A percentile compares a stretch with the other conserved stretches of the same genome.
Evolutionary conservation across 2,329 filamentous ascomycete species (phyloP).

Genomic region (Colletotrichum orchidophilum): DNA sequence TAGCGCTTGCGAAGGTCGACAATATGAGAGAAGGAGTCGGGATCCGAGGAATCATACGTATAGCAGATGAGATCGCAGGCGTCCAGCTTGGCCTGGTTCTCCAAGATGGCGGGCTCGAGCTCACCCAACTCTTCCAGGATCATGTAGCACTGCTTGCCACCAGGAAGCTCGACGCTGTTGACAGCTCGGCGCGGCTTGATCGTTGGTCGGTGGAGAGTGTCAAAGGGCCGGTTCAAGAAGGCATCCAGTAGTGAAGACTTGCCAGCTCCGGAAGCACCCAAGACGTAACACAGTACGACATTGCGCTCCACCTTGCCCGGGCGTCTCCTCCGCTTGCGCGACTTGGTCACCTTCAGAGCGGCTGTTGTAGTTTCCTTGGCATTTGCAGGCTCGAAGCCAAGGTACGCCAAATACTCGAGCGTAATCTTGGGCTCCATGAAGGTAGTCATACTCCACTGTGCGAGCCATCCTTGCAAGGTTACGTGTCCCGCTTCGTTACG

Average conservation of each 20-base stretch:
- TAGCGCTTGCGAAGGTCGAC: slow-evolving; percentile 82
- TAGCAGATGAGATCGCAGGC: slow-evolving; percentile 95
- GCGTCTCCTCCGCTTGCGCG: slow-evolving; percentile 83
- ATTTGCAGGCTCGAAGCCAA: slow-evolving; percentile 88
- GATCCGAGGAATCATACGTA: slow-evolving; percentile 95
- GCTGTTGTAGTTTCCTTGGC: slow-evolving; percentile 80
- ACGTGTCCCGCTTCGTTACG: slow-evolving; percentile 95
- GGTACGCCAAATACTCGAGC: slow-evolving; percentile 92
- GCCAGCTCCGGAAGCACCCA: slow-evolving; percentile 86
- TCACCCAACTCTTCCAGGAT: slow-evolving; percentile 96
- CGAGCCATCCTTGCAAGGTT: slow-evolving; percentile 96
- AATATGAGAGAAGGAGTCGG: slow-evolving; percentile 94
- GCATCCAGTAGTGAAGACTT: slow-evolving; percentile 92
- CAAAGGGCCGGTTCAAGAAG: slow-evolving; percentile 90
- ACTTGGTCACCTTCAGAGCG: slow-evolving; percentile 91
- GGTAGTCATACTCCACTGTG: slow-evolving; percentile 99
- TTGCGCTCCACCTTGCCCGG: slow-evolving; percentile 91
- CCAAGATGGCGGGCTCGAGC: slow-evolving; percentile 91
- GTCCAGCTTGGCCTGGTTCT: slow-evolving; percentile 90
- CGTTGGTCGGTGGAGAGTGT: slow-evolving; percentile 85
- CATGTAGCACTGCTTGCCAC: slow-evolving; percentile 95
- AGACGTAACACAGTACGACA: slow-evolving; percentile 91
- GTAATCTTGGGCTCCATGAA: slow-evolving; percentile 96
- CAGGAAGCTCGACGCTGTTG: slow-evolving; percentile 94
- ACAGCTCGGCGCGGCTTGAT: slow-evolving; percentile 95